These are phyloP conservation scores for Blastocystis sp. DNA, from an alignment of 352 stramenopile species.

Conservation along the genomic window DNA sequence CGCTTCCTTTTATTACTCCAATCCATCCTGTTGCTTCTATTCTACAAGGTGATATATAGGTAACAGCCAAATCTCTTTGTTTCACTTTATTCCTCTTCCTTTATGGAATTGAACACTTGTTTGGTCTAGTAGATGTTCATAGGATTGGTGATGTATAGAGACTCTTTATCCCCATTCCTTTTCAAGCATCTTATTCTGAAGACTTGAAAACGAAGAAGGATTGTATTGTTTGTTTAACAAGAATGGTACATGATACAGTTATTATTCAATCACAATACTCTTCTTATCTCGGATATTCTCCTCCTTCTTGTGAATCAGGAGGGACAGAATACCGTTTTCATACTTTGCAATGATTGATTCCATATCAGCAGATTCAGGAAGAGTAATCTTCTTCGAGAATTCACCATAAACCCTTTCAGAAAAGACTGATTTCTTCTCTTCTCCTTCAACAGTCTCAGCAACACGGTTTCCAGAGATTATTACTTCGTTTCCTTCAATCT, in stretches of 20 bases:
- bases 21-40: not conserved
- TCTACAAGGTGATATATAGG: not conserved
- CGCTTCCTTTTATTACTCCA: not conserved
- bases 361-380: not conserved
- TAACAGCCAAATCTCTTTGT: not conserved
- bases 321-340: not conserved
- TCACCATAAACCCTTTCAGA: not conserved
- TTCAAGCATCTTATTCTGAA: not conserved
- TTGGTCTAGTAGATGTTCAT: not conserved
- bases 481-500: not conserved
- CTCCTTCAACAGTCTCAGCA: not conserved
- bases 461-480: not conserved
- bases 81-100: constrained; percentile 10
- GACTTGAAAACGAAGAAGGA: not conserved
- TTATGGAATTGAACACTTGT: not conserved
- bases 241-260: not conserved
- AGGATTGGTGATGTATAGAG: not conserved
- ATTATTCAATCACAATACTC: not conserved
- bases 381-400: not conserved
- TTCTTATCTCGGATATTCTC: not conserved
- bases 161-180: not conserved
- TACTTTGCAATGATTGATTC: not conserved
- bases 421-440: not conserved
- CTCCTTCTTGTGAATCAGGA: not conserved
- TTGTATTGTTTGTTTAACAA: constrained; percentile 2